phyloP scores from a whole-genome alignment of 306 rosid genomes.

The Lagenaria siceraria region DNA sequence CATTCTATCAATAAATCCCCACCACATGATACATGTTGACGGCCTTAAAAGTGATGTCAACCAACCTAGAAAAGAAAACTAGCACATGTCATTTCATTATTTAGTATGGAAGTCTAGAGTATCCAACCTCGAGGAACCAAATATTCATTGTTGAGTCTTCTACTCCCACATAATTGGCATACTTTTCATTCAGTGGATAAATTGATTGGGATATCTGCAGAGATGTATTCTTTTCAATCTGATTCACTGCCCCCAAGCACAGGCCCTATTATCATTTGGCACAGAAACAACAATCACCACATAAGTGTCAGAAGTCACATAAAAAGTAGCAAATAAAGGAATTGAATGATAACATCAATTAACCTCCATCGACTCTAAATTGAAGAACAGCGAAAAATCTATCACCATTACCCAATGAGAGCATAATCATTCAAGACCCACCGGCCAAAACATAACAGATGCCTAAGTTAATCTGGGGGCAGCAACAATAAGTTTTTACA shows the following conservation, averaged over 20 bases:
- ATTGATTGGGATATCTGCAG: constrained; percentile 10
- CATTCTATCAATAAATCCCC: not conserved
- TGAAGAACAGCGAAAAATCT: not conserved
- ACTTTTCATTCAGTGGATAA: not conserved
- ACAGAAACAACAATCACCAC: not conserved
- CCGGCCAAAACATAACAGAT: not conserved
- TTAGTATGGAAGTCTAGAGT: constrained; percentile 2
- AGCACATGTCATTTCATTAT: constrained; percentile 5
- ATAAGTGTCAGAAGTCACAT: not conserved
- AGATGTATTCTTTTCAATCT: not conserved
- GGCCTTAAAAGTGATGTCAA: not conserved
- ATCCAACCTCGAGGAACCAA: constrained; percentile 3
- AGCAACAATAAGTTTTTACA: not conserved
- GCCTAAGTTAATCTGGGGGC: not conserved
- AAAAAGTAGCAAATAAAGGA: not conserved
- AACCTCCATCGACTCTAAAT: not conserved
- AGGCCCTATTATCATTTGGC: constrained; percentile 48
- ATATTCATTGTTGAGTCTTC: not conserved
- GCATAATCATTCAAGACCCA: not conserved
- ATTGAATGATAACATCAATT: not conserved
- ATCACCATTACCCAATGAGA: not conserved
- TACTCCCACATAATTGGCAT: not conserved
- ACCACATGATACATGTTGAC: constrained; percentile 1
- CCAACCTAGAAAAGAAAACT: constrained; percentile 1
- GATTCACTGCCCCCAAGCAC: constrained; percentile 89